Evolutionary conservation across 768 basidiomycete genomes (phyloP).

Genomic region (Leccinum pellstonianum): DNA sequence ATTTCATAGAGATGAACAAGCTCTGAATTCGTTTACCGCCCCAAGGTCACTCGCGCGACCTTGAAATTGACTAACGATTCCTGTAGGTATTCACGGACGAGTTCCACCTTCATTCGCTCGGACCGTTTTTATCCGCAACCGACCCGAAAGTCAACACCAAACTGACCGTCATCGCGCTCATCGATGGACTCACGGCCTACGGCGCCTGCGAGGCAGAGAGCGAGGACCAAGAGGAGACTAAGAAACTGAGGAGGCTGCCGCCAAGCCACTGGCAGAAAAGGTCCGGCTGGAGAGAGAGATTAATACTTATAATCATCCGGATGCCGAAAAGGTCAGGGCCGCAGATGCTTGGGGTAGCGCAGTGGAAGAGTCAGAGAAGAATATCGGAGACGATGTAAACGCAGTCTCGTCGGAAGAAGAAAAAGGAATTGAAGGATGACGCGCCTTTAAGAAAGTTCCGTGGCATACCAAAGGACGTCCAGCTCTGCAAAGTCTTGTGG

Average conservation of each 20-base stretch:
- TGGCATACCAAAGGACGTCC: slow-evolving; percentile 72
- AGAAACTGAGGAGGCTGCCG: no score
- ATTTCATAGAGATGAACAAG: no score
- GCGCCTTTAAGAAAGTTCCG: slow-evolving; percentile 76
- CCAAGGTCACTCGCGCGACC: no score
- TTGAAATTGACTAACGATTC: no score
- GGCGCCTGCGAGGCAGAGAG: slow-evolving; percentile 97
- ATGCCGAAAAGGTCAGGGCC: slow-evolving; percentile 13
- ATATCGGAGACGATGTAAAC: slow-evolving; percentile 10
- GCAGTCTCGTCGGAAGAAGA: slow-evolving; percentile 13
- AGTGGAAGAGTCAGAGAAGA: slow-evolving; percentile 23
- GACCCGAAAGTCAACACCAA: slow-evolving; percentile 99
- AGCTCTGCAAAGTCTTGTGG: slow-evolving; percentile 89
- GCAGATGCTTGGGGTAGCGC: slow-evolving; percentile 30
- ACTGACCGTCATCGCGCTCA: slow-evolving; percentile 94
- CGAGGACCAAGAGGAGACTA: slow-evolving; percentile 77
- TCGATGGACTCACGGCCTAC: slow-evolving; percentile 93
- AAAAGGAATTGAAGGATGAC: slow-evolving; percentile 46
- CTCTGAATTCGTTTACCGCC: no score
- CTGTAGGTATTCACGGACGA: no score
- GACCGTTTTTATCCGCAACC: slow-evolving; percentile 92
- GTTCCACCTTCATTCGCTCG: slow-evolving; percentile 83
- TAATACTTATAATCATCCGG: slow-evolving; percentile 47
- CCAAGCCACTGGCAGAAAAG: slow-evolving; percentile 45
- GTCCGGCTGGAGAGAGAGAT: slow-evolving; percentile 70